phyloP scores from a whole-genome alignment of 768 basidiomycete species.

The Glaciozyma antarctica region DNA sequence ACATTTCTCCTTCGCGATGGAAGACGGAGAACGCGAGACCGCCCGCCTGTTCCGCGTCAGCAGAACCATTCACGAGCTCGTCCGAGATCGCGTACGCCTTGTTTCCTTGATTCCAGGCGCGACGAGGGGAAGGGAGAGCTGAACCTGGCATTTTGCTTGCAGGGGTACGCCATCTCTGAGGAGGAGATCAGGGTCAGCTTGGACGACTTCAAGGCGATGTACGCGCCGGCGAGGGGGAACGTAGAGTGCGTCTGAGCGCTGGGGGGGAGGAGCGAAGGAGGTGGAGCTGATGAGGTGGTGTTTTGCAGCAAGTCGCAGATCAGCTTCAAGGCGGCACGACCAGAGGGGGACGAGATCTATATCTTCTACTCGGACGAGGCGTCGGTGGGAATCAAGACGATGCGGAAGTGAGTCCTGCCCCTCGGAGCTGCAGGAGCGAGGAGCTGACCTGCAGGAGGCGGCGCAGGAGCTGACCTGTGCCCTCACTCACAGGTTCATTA shows the following conservation, averaged over 20 bases:
- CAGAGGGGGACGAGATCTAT: constrained; percentile 67
- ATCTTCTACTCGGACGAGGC: constrained; percentile 90
- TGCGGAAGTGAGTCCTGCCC: constrained; percentile 68
- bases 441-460: not conserved
- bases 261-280: not conserved
- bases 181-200: constrained; percentile 89
- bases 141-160: constrained; percentile 15
- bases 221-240: constrained; percentile 40
- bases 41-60: constrained; percentile 90
- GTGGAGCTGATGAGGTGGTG: not conserved
- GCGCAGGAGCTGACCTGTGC: not conserved
- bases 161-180: constrained; percentile 90
- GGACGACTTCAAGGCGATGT: constrained; percentile 60
- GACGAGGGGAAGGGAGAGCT: not conserved
- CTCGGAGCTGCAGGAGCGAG: not conserved
- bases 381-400: constrained; percentile 92
- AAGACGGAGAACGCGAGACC: constrained; percentile 36
- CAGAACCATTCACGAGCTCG: constrained; percentile 90
- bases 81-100: constrained; percentile 71
- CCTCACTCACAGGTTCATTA: constrained; percentile 56
- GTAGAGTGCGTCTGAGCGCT: not conserved
- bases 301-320: constrained; percentile 65
- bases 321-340: constrained; percentile 78
- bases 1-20: not conserved
- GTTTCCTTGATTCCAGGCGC: not conserved